Evolutionary conservation across 2,329 filamentous ascomycete species (phyloP).

Genomic region (Aureobasidium sp.): DNA sequence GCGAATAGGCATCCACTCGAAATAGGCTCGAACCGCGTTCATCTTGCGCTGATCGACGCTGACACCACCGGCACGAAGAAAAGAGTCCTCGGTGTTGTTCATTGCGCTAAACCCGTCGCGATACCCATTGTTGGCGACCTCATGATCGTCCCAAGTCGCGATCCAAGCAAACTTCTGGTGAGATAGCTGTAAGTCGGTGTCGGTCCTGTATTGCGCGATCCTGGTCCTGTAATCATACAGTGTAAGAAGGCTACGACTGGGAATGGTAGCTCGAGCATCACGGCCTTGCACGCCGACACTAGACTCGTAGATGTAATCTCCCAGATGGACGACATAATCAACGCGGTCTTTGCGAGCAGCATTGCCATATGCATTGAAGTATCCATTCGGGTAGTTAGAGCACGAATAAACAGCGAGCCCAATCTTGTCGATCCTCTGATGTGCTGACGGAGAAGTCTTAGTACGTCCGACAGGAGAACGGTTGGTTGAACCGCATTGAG

Average conservation of each 20-base stretch:
- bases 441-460: constrained; percentile 69
- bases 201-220: constrained; percentile 66
- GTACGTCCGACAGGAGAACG: constrained; percentile 71
- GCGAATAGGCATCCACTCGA: constrained; percentile 69
- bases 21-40: constrained; percentile 76
- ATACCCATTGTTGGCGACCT: constrained; percentile 72
- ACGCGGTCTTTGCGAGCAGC: constrained; percentile 48
- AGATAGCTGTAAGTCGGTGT: constrained; percentile 61
- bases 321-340: constrained; percentile 51
- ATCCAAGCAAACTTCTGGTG: constrained; percentile 69
- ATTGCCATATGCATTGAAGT: constrained; percentile 48
- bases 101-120: constrained; percentile 66
- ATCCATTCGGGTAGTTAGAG: constrained; percentile 66
- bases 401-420: constrained; percentile 77
- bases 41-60: constrained; percentile 76
- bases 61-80: constrained; percentile 62
- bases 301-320: constrained; percentile 73
- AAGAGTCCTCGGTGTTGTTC: constrained; percentile 74
- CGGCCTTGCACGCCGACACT: constrained; percentile 47
- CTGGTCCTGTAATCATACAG: constrained; percentile 67
- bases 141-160: constrained; percentile 70
- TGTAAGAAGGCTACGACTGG: constrained; percentile 57
- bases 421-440: constrained; percentile 64
- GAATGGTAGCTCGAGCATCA: constrained; percentile 60
- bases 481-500: constrained; percentile 68